phyloP scores from a whole-genome alignment of 2,329 filamentous ascomycete species.

The Tolypocladium album region DNA sequence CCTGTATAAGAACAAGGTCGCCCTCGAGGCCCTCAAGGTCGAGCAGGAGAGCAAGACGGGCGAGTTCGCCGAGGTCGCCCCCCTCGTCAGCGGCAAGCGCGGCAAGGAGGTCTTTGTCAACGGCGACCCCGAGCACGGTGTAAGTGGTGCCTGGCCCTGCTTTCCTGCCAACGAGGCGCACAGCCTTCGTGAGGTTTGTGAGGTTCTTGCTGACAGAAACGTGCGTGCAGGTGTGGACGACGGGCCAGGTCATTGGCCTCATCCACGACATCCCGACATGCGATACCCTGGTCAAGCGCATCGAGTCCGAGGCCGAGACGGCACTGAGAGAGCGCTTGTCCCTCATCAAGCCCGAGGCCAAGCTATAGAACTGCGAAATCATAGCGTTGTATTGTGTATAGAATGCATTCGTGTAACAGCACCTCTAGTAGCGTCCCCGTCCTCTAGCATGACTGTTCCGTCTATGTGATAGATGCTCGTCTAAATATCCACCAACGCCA shows the following conservation, averaged over 20 bases:
- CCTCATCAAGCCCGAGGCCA: constrained; percentile 45
- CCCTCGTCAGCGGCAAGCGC: constrained; percentile 79
- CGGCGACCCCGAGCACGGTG: constrained; percentile 82
- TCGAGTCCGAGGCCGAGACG: constrained; percentile 66
- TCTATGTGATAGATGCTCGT: neutral
- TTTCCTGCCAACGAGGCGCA: neutral
- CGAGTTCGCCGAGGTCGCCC: constrained; percentile 81
- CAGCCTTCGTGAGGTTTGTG: too few relatives aligned
- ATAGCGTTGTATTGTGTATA: too few relatives aligned
- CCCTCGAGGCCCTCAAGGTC: constrained; percentile 67
- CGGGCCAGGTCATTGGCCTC: constrained; percentile 85
- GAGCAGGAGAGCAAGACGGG: constrained; percentile 75
- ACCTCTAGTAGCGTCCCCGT: neutral
- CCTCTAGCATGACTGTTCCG: neutral
- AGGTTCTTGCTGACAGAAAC: constrained; percentile 6
- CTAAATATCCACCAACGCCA: neutral
- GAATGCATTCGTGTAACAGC: neutral
- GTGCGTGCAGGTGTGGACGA: constrained; percentile 72
- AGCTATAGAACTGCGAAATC: constrained; percentile 33
- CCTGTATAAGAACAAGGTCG: constrained; percentile 84
- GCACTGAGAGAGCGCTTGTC: constrained; percentile 49
- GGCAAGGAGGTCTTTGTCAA: constrained; percentile 87
- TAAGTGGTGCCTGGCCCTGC: constrained; percentile 35
- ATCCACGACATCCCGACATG: constrained; percentile 79
- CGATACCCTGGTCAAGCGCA: constrained; percentile 55